Percentiles rank a stretch among this genome's conserved stretches.
phyloP scores from a whole-genome alignment of 2,329 filamentous ascomycete species.

The Xylariaceae sp. region DNA sequence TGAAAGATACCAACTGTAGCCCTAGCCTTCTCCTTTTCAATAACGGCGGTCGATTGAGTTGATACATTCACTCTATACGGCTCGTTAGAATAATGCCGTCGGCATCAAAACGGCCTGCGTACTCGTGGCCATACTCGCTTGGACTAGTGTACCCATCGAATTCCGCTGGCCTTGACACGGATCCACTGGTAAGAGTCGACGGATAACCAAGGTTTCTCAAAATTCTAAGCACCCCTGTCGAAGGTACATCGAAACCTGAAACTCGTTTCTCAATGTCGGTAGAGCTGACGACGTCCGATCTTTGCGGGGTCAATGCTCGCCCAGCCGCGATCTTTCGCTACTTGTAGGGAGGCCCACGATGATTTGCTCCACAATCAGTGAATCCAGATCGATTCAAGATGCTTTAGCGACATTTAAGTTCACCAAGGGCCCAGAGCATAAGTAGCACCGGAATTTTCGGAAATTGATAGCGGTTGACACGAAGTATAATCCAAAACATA shows the following conservation, averaged over 20 bases:
- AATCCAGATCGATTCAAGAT: background rate
- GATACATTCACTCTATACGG: slow-evolving; percentile 50
- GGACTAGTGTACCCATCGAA: slow-evolving; percentile 15
- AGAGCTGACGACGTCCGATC: background rate
- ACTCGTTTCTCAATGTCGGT: background rate
- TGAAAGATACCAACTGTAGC: slow-evolving; percentile 71
- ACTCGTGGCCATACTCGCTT: slow-evolving; percentile 32
- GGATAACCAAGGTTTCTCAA: background rate
- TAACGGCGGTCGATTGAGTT: slow-evolving; percentile 50
- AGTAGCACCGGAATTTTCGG: background rate
- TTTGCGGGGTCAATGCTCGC: background rate
- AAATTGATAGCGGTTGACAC: background rate
- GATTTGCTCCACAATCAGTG: background rate
- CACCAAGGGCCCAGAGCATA: background rate
- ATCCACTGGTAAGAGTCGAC: background rate
- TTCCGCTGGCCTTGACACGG: background rate
- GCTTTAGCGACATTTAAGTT: background rate
- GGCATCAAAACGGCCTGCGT: slow-evolving; percentile 3
- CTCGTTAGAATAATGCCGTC: slow-evolving; percentile 30
- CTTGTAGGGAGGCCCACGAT: background rate
- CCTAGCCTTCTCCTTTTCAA: slow-evolving; percentile 80
- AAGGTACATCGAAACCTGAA: background rate
- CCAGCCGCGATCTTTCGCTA: background rate
- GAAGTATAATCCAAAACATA: background rate
- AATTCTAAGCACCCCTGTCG: background rate